Percentiles rank a stretch among this genome's conserved stretches.
phyloP scores from a whole-genome alignment of 306 rosid species.

The Abrus pulchellus region DNA sequence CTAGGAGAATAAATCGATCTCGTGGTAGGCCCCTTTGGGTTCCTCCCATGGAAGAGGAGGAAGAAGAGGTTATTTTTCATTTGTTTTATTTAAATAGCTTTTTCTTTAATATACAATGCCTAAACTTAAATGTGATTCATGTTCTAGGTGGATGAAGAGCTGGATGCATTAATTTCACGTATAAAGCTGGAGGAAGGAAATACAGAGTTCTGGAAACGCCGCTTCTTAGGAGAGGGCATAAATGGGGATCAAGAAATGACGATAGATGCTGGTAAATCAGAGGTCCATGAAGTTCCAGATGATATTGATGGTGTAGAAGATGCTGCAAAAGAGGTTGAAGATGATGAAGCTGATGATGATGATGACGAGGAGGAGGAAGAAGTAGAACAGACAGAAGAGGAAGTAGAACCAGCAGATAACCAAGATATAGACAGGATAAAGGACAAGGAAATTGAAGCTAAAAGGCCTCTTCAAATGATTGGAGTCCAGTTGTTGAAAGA shows the following conservation, averaged over 20 bases:
- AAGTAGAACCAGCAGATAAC: constrained; percentile 73
- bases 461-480: constrained; percentile 95
- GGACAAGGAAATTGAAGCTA: constrained; percentile 80
- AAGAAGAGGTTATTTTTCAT: constrained; percentile 77
- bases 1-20: constrained; percentile 96
- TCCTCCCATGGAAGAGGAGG: constrained; percentile 94
- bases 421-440: constrained; percentile 85
- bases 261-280: constrained; percentile 48
- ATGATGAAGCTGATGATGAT: constrained; percentile 71
- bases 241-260: constrained; percentile 57
- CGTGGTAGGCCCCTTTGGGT: constrained; percentile 99
- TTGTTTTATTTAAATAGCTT: not conserved
- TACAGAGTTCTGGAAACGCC: constrained; percentile 93
- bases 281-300: constrained; percentile 64
- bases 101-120: constrained; percentile 28
- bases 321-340: constrained; percentile 74
- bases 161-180: constrained; percentile 84
- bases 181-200: constrained; percentile 88
- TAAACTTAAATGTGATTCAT: constrained; percentile 45
- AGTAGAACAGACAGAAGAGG: constrained; percentile 66
- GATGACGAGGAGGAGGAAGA: constrained; percentile 78
- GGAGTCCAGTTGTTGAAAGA: constrained; percentile 95
- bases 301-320: constrained; percentile 70
- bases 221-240: constrained; percentile 89
- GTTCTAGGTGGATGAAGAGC: constrained; percentile 89